These are phyloP conservation scores for Ogataea trehalophila DNA, from an alignment of 805 yeast genomes.

Conservation along the genomic window DNA sequence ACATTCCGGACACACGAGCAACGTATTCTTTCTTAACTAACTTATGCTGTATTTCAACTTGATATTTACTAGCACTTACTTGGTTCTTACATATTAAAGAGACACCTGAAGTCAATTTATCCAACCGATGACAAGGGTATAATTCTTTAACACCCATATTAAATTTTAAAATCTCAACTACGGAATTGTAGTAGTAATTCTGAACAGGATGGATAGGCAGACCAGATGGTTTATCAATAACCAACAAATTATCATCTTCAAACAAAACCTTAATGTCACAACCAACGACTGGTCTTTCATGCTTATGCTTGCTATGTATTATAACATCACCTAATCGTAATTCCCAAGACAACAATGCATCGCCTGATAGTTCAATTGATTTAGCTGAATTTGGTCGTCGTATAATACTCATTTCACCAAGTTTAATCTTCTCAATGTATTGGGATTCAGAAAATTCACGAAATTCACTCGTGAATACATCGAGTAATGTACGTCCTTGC, in stretches of 20 bases:
- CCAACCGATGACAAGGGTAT: constrained; percentile 46
- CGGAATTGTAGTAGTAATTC: constrained; percentile 38
- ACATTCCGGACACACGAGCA: constrained; percentile 40
- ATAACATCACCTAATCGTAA: constrained; percentile 27
- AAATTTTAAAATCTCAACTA: constrained; percentile 40
- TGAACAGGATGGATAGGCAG: constrained; percentile 53
- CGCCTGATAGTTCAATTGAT: constrained; percentile 28
- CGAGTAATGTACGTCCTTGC: constrained; percentile 33
- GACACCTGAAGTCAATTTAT: constrained; percentile 51
- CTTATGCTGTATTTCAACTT: constrained; percentile 30
- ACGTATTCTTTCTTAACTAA: constrained; percentile 37
- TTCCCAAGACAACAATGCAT: constrained; percentile 11
- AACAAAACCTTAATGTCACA: constrained; percentile 12
- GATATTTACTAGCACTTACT: constrained; percentile 30
- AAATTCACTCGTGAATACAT: constrained; percentile 38
- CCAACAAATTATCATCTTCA: constrained; percentile 30
- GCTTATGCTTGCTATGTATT: constrained; percentile 24
- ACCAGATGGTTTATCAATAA: constrained; percentile 48
- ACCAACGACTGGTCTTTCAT: constrained; percentile 25
- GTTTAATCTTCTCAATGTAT: constrained; percentile 18
- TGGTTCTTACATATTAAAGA: constrained; percentile 39
- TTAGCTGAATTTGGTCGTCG: constrained; percentile 12
- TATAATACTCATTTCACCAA: constrained; percentile 15
- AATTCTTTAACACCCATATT: constrained; percentile 21
- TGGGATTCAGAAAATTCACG: constrained; percentile 23